Percentiles rank a stretch among this genome's conserved stretches.
Evolutionary conservation across 225 moss, liverwort and hornwort species (phyloP).

Genomic region (Lunularia cruciata): DNA sequence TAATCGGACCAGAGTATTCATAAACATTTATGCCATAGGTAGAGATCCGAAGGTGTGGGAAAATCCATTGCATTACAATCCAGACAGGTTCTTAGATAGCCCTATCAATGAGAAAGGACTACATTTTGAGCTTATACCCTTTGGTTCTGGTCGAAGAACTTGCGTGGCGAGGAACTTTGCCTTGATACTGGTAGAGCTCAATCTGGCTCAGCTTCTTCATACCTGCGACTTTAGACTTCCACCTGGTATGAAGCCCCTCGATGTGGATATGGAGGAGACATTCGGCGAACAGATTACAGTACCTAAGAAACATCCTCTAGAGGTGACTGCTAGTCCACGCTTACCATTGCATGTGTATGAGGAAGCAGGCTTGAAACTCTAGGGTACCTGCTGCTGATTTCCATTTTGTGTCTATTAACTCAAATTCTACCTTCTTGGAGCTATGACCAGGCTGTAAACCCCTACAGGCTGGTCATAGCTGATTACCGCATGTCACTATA

Average conservation of each 20-base stretch:
- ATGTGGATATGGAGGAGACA: slow-evolving; percentile 21
- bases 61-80: slow-evolving; percentile 18
- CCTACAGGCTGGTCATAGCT: too few species aligned
- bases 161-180: slow-evolving; percentile 52
- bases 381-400: too few species aligned
- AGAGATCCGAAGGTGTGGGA: slow-evolving; percentile 24
- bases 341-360: slow-evolving; percentile 1
- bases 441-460: too few species aligned
- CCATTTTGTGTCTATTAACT: too few species aligned
- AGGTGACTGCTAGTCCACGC: slow-evolving; percentile 3
- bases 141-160: slow-evolving; percentile 51
- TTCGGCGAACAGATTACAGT: slow-evolving; percentile 14
- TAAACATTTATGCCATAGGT: slow-evolving; percentile 28
- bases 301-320: slow-evolving; percentile 1
- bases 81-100: slow-evolving; percentile 23
- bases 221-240: slow-evolving; percentile 12
- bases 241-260: slow-evolving; percentile 7
- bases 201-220: slow-evolving; percentile 28
- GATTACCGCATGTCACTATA: too few species aligned
- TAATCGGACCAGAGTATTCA: slow-evolving; percentile 8
- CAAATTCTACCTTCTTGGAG: too few species aligned
- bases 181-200: slow-evolving; percentile 27
- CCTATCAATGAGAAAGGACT: slow-evolving; percentile 15
- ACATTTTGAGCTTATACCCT: slow-evolving; percentile 29
- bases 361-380: slow-evolving; percentile 18